Conservation (phyloP, 2,329 filamentous ascomycete species). For the Fusarium luffae region DNA sequence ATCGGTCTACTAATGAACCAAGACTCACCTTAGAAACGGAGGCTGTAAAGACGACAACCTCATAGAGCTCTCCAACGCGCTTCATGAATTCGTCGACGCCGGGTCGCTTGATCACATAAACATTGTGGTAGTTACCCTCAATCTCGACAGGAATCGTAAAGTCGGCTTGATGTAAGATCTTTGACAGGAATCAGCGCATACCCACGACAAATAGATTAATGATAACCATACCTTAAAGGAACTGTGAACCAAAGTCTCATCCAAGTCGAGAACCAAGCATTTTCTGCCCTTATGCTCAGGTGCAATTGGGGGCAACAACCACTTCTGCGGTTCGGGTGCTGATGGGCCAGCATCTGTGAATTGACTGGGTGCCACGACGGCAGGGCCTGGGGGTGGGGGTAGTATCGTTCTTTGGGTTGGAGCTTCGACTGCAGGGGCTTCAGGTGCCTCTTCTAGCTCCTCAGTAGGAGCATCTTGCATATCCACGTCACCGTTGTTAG, state of each 20-base stretch:
- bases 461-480: constrained; percentile 73
- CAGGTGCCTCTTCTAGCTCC: constrained; percentile 59
- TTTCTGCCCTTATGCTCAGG: constrained; percentile 88
- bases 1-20: neutral
- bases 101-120: constrained; percentile 99
- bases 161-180: constrained; percentile 98
- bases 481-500: constrained; percentile 70
- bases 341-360: constrained; percentile 56
- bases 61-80: constrained; percentile 94
- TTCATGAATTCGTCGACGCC: constrained; percentile 99
- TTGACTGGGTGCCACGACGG: constrained; percentile 54
- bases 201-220: neutral
- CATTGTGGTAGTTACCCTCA: constrained; percentile 98
- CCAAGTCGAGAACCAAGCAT: constrained; percentile 92
- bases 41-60: constrained; percentile 98
- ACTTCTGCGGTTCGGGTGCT: constrained; percentile 64
- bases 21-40: constrained; percentile 89
- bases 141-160: constrained; percentile 99
- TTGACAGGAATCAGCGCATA: constrained; percentile 40
- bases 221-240: constrained; percentile 85
- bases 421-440: constrained; percentile 53
- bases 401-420: constrained; percentile 50
- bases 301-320: constrained; percentile 82
- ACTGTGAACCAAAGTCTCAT: constrained; percentile 97
- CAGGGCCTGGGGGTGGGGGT: constrained; percentile 61